Evolutionary conservation across 257 asterid genomes (phyloP), one percentile per base, ranked within the genome.

Genomic region (Petunia axillaris): DNA sequence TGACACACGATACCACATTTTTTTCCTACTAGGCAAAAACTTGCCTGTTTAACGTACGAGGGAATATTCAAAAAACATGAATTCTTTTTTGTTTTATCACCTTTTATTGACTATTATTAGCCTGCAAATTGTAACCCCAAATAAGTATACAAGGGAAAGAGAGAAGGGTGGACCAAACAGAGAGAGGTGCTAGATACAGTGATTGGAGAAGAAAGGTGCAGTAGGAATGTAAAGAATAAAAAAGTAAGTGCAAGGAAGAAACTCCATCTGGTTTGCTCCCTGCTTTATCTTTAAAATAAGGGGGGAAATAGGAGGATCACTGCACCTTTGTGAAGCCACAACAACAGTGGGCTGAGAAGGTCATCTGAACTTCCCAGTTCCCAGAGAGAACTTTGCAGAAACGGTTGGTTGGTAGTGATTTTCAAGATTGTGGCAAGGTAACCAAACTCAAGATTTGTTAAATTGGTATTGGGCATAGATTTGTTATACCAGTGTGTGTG

Each of bases 1-100:
- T 65, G 74, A 65, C 39, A 65, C 74, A 65, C 11, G 74, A 65
- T 65, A 38, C 50, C 36, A 6, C 74, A 40, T 65, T 57, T 14
- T 64, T 65, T 39, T 40, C 1, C 37, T 14, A 65, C 14, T 39
- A 15, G 60, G 52, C 11, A 13, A 64, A 39, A 39, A 39, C 35
- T 10, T 39, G 73, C 44, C 35, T 38, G 73, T 11, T 39, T 38
- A 64, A 64, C 50, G 39, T 64, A 38, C 2, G 38, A 11, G 4
- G n/a, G 9, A 6, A 64, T 38, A 64, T 13, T 2, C 39, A 13
- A 64, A 25, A 39, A 64, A 64, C 50, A 14, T 10, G 36, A 15
- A 64, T 38, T 39, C 9, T 64, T 9, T 64, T 37, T 36, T 37
- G 10, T 25, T 6, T 53, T 52, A 64, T 10, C 40, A 64, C 70